phyloP scores from a whole-genome alignment of 1,284 basidiomycete genomes.

The Thecaphora frezii region DNA sequence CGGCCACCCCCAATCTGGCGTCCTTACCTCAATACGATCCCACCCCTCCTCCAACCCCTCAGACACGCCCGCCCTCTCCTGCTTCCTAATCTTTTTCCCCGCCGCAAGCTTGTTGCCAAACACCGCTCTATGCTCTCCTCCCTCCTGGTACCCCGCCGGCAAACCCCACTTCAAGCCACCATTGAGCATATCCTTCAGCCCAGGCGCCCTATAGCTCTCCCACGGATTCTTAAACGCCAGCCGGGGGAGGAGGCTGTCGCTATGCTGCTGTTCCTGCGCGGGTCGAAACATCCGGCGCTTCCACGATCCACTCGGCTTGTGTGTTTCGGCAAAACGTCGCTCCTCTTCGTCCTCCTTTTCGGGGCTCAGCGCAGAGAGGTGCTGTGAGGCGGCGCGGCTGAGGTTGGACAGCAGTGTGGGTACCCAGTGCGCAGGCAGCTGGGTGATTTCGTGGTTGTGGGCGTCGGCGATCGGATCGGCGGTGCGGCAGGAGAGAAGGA shows the following conservation, averaged over 20 bases:
- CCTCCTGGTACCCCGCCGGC: slow-evolving; percentile 41
- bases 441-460: slow-evolving; percentile 7
- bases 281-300: not conserved
- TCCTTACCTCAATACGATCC: slow-evolving; percentile 22
- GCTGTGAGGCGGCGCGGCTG: slow-evolving; percentile 17
- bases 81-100: slow-evolving; percentile 11
- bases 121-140: slow-evolving; percentile 8
- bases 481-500: slow-evolving; percentile 12
- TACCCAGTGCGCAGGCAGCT: slow-evolving; percentile 27
- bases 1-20: slow-evolving; percentile 35
- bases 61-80: slow-evolving; percentile 6
- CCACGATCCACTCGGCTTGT: slow-evolving; percentile 2
- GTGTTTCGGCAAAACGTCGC: not conserved
- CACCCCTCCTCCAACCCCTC: slow-evolving; percentile 19
- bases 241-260: slow-evolving; percentile 17
- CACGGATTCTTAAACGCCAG: slow-evolving; percentile 43
- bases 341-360: slow-evolving; percentile 3
- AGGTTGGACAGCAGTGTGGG: slow-evolving; percentile 18
- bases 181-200: slow-evolving; percentile 19
- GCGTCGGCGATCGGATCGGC: slow-evolving; percentile 19
- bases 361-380: slow-evolving; percentile 1
- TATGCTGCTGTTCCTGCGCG: slow-evolving; percentile 1
- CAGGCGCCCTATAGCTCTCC: slow-evolving; percentile 37
- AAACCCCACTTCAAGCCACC: slow-evolving; percentile 48
- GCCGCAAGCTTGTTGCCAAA: slow-evolving; percentile 17